Evolutionary conservation across 345 rosid genomes (phyloP).

Genomic region (Eucalyptus tenuipes): DNA sequence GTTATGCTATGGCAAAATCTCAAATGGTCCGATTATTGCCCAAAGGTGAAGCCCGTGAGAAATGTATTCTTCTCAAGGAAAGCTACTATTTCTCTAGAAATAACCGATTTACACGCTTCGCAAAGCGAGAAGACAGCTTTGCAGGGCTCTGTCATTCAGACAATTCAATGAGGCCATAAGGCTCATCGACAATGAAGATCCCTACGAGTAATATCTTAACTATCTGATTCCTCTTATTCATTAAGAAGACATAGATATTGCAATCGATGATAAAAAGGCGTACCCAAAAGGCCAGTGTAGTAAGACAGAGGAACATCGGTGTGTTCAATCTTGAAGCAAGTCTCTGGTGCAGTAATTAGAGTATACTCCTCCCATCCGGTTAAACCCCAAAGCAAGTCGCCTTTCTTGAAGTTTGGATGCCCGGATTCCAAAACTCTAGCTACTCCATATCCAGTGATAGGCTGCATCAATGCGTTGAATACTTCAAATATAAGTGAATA

Average conservation of each 20-base stretch:
- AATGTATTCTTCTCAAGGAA: background rate
- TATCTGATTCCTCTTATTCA: background rate
- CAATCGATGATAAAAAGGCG: background rate
- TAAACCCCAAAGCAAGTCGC: constrained; percentile 43
- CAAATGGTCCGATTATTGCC: background rate
- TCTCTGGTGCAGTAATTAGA: constrained; percentile 11
- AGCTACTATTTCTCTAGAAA: background rate
- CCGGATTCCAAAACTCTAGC: constrained; percentile 41
- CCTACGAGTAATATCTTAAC: background rate
- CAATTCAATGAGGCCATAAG: background rate
- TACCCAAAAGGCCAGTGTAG: constrained; percentile 60
- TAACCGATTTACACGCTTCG: too few species aligned
- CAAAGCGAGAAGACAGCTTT: background rate
- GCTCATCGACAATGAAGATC: background rate
- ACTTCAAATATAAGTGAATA: background rate
- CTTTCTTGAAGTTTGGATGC: constrained; percentile 38
- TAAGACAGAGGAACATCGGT: constrained; percentile 49
- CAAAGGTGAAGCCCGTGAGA: background rate
- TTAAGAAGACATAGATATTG: background rate
- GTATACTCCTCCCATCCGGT: constrained; percentile 69
- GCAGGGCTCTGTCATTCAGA: background rate
- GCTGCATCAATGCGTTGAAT: constrained; percentile 16
- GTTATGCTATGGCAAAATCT: background rate
- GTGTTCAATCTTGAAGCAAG: constrained; percentile 28
- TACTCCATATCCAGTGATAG: constrained; percentile 44